A percentile compares a stretch with the other conserved stretches of the same genome.
phyloP scores from a whole-genome alignment of 2,329 filamentous ascomycete species.

The Zasmidium angulare region DNA sequence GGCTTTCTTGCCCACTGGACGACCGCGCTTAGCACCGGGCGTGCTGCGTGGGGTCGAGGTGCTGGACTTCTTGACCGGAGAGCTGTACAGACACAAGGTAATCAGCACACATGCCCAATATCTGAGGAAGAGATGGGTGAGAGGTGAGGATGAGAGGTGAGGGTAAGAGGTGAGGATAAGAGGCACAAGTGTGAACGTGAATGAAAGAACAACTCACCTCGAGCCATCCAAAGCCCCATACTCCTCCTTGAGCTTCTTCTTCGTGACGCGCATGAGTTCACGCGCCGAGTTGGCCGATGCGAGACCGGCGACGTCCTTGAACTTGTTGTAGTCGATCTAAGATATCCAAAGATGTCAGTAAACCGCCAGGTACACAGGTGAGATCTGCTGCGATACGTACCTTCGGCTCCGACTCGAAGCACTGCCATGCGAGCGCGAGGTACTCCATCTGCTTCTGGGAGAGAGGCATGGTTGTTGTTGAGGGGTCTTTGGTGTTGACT shows the following conservation, averaged over 20 bases:
- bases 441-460: constrained; percentile 30
- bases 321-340: constrained; percentile 37
- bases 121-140: not conserved
- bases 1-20: constrained; percentile 7
- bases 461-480: constrained; percentile 24
- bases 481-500: not conserved
- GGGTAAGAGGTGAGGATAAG: not conserved
- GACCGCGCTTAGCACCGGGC: not conserved
- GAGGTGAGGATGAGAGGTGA: not conserved
- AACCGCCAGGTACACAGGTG: not conserved
- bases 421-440: constrained; percentile 33
- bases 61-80: not conserved
- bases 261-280: constrained; percentile 36
- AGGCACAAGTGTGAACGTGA: too few species aligned
- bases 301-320: constrained; percentile 30
- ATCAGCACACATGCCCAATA: not conserved
- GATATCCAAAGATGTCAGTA: not conserved
- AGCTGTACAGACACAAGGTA: not conserved
- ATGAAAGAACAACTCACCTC: not conserved
- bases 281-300: constrained; percentile 28
- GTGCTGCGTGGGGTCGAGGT: not conserved
- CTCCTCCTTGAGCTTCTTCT: constrained; percentile 35
- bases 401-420: constrained; percentile 34
- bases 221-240: constrained; percentile 22
- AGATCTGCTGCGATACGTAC: constrained; percentile 12